phyloP scores from a whole-genome alignment of 208 protist species.

The Leishmania aethiopica region DNA sequence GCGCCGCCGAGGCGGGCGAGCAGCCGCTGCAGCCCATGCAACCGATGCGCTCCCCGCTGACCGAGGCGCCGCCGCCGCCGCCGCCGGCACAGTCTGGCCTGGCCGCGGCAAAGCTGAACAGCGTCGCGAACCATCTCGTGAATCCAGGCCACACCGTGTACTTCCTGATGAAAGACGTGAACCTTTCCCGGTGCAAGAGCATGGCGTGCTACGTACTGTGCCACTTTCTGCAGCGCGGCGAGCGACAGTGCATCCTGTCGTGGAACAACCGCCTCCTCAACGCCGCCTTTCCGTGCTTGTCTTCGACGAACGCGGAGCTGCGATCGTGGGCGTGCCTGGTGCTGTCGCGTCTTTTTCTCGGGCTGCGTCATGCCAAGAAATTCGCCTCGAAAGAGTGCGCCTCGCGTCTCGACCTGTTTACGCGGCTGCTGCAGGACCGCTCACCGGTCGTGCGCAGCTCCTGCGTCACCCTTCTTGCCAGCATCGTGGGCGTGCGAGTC shows the following conservation, averaged over 20 bases:
- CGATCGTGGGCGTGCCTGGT: constrained; percentile 86
- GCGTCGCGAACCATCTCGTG: constrained; percentile 22
- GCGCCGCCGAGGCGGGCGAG: constrained; percentile 1
- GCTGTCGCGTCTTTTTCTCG: constrained; percentile 70
- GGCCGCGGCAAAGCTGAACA: constrained; percentile 12
- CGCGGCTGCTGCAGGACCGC: constrained; percentile 73
- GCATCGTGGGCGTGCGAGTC: constrained; percentile 68
- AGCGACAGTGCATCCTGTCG: constrained; percentile 65
- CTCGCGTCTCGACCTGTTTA: constrained; percentile 72
- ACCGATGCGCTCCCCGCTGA: neutral
- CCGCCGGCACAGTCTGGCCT: neutral
- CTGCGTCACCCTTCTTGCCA: constrained; percentile 85
- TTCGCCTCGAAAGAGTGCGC: constrained; percentile 80
- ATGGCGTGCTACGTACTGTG: constrained; percentile 95
- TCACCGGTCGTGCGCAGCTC: constrained; percentile 90
- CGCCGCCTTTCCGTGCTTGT: constrained; percentile 68
- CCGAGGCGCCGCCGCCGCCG: constrained; percentile 2
- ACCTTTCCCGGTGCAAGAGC: constrained; percentile 78
- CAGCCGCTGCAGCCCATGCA: constrained; percentile 22
- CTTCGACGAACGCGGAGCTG: constrained; percentile 69
- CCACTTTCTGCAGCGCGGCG: constrained; percentile 69
- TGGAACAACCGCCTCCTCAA: constrained; percentile 88
- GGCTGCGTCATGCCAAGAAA: constrained; percentile 75
- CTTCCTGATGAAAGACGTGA: constrained; percentile 69
- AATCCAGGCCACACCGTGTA: constrained; percentile 44